Conservation (phyloP, 208 protist species). For the Crithidia thermophila region DNA sequence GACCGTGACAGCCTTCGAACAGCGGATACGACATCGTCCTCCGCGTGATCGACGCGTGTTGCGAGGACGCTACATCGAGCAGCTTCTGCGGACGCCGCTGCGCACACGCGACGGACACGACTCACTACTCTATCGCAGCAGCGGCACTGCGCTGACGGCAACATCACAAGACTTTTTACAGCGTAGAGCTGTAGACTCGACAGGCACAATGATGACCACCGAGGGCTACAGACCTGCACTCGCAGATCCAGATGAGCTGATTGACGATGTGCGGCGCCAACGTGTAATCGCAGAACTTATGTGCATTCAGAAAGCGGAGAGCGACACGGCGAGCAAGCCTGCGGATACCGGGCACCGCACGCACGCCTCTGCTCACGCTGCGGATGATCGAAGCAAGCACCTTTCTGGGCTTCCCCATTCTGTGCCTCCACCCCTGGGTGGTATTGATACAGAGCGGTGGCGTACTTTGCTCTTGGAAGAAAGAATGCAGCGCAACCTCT, state of each 20-base stretch:
- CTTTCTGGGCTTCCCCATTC: too few relatives aligned
- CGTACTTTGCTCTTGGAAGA: neutral
- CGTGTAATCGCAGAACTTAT: conserved; percentile 11
- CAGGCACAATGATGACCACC: too few relatives aligned
- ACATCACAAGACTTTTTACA: too few relatives aligned
- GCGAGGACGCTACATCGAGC: conserved; percentile 14
- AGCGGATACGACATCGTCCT: conserved; percentile 10
- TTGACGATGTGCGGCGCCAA: conserved; percentile 18
- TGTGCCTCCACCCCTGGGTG: conserved; percentile 2
- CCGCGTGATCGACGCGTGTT: neutral
- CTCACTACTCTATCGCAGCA: too few relatives aligned
- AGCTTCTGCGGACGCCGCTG: conserved; percentile 10
- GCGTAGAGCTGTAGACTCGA: too few relatives aligned
- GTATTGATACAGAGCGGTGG: neutral
- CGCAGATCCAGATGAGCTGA: neutral
- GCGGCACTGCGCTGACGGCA: too few relatives aligned
- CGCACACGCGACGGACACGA: neutral
- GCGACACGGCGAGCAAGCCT: too few relatives aligned
- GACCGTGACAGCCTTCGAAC: conserved; percentile 8
- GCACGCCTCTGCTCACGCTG: too few relatives aligned
- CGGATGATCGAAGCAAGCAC: too few relatives aligned
- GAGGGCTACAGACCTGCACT: neutral
- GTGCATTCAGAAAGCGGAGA: neutral
- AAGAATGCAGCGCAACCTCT: neutral
- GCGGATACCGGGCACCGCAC: too few relatives aligned